These are phyloP conservation scores for Aphanocladium album DNA, from an alignment of 2,329 filamentous ascomycete species.

Conservation along the genomic window DNA sequence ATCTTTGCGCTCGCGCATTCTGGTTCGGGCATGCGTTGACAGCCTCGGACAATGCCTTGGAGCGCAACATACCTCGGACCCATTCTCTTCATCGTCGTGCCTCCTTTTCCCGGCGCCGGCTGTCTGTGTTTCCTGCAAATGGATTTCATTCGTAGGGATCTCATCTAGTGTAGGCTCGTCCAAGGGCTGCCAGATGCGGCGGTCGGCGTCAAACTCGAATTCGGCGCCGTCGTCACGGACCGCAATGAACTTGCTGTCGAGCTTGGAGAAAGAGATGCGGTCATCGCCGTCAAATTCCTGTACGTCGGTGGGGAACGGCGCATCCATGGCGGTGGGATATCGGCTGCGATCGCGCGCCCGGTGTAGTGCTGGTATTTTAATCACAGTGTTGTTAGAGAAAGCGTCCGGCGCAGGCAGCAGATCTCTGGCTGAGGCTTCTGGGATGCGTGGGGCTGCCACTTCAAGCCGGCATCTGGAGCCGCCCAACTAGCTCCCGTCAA, in stretches of 20 bases:
- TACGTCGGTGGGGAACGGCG: constrained; percentile 52
- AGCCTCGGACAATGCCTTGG: neutral
- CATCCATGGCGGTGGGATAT: constrained; percentile 15
- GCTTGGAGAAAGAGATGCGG: constrained; percentile 80
- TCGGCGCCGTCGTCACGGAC: constrained; percentile 81
- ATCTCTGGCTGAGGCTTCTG: neutral
- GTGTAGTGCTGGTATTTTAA: neutral
- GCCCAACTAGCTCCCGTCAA: neutral
- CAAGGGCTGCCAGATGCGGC: constrained; percentile 70
- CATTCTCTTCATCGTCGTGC: constrained; percentile 30
- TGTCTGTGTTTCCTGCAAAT: neutral
- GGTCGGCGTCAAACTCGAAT: constrained; percentile 70
- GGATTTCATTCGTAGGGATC: constrained; percentile 22
- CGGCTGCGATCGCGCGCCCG: constrained; percentile 15
- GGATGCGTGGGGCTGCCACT: constrained; percentile 8
- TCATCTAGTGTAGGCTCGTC: constrained; percentile 36
- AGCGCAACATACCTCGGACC: constrained; percentile 40
- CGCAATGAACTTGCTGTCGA: constrained; percentile 75
- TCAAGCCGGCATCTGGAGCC: neutral
- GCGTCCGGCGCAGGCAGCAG: neutral
- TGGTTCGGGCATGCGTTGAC: neutral
- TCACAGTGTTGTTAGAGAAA: constrained; percentile 3
- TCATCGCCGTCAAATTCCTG: constrained; percentile 71
- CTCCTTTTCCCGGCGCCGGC: constrained; percentile 35
- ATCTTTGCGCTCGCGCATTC: neutral